Conservation (phyloP, 2,329 filamentous ascomycete genomes). For the Neopestalotiopsis sp. region DNA sequence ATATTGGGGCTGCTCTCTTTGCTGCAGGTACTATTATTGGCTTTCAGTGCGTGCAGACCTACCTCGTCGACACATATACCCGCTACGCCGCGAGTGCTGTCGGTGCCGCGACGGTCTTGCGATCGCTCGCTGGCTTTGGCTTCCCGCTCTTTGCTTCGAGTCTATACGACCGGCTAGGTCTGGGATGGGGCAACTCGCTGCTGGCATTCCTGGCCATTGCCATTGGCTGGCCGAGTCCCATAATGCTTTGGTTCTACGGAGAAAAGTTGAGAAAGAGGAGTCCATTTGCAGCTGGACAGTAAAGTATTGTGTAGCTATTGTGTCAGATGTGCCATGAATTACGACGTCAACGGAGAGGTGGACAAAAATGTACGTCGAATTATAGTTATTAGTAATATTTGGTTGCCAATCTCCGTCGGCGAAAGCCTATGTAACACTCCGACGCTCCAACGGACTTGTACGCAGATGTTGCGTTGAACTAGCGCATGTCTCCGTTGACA, state of each 20-base stretch:
- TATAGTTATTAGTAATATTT: conserved; percentile 2
- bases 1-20: conserved; percentile 47
- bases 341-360: not conserved
- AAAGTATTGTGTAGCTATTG: not conserved
- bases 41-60: conserved; percentile 52
- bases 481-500: not conserved
- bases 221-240: conserved; percentile 54
- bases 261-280: conserved; percentile 41
- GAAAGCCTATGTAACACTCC: not conserved
- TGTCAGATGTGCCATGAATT: not conserved
- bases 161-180: conserved; percentile 47
- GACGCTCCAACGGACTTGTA: not conserved
- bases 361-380: not conserved
- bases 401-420: not conserved
- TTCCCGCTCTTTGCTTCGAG: conserved; percentile 56
- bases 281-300: conserved; percentile 35
- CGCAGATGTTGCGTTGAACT: not conserved
- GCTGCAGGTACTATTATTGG: conserved; percentile 43
- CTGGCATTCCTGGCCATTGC: conserved; percentile 55
- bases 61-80: conserved; percentile 53
- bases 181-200: conserved; percentile 53
- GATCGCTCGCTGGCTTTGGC: conserved; percentile 54
- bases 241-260: conserved; percentile 46
- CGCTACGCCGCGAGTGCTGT: conserved; percentile 51
- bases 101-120: conserved; percentile 47